phyloP scores from a whole-genome alignment of 495 filamentous ascomycete genomes.

The Pyrenula aspistea region DNA sequence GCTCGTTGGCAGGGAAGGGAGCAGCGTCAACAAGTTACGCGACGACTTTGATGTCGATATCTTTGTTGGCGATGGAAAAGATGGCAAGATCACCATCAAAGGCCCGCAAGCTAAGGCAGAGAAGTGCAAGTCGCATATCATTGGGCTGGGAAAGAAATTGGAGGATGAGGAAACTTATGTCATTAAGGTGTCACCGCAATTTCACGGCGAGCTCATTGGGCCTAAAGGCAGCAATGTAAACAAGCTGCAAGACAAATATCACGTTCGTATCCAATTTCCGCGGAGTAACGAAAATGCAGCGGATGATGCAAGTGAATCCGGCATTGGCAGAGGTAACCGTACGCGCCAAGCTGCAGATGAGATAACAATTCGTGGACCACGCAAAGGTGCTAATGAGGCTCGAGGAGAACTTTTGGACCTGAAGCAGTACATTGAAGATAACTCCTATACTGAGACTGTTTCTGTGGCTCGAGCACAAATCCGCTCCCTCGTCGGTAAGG shows the following conservation, averaged over 20 bases:
- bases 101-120: conserved; percentile 73
- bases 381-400: conserved; percentile 80
- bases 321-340: conserved; percentile 43
- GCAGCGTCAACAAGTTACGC: conserved; percentile 88
- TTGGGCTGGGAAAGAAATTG: conserved; percentile 60
- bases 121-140: conserved; percentile 64
- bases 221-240: conserved; percentile 54
- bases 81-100: conserved; percentile 55
- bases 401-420: conserved; percentile 80
- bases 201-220: conserved; percentile 66
- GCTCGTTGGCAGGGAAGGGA: conserved; percentile 83
- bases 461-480: conserved; percentile 80
- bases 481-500: conserved; percentile 78
- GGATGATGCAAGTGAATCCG: conserved; percentile 61
- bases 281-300: conserved; percentile 59
- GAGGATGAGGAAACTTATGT: conserved; percentile 79
- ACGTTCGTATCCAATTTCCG: conserved; percentile 90
- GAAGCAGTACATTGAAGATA: conserved; percentile 75
- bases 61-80: conserved; percentile 55
- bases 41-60: conserved; percentile 98
- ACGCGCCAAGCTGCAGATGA: conserved; percentile 73
- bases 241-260: conserved; percentile 69
- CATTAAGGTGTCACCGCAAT: conserved; percentile 79
- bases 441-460: conserved; percentile 64
- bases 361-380: conserved; percentile 81